Evolutionary conservation across 768 basidiomycete species (phyloP).

Genomic region (Russula olivacea): DNA sequence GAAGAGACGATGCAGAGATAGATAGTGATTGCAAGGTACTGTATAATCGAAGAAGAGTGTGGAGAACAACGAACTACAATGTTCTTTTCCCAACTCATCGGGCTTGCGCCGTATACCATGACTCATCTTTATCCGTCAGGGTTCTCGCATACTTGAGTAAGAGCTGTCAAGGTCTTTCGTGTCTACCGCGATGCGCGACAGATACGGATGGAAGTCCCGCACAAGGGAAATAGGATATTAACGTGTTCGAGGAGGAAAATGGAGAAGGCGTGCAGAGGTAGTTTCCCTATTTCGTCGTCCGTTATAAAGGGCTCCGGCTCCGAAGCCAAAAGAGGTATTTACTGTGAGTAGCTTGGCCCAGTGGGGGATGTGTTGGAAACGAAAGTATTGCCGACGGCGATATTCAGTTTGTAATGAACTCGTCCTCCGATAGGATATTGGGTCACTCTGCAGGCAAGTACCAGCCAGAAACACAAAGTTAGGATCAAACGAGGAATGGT

Average conservation of each 20-base stretch:
- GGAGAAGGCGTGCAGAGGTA: slow-evolving; percentile 47
- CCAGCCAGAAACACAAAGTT: neutral
- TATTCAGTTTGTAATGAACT: slow-evolving; percentile 60
- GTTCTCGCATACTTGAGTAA: slow-evolving; percentile 82
- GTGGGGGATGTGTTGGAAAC: slow-evolving; percentile 36
- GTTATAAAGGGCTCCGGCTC: neutral
- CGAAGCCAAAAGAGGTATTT: slow-evolving; percentile 25
- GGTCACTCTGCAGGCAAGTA: slow-evolving; percentile 5
- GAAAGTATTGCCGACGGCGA: slow-evolving; percentile 73
- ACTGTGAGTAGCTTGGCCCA: slow-evolving; percentile 67
- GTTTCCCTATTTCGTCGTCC: slow-evolving; percentile 54
- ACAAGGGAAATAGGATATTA: slow-evolving; percentile 69
- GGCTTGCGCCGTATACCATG: slow-evolving; percentile 72
- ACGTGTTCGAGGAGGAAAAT: slow-evolving; percentile 28
- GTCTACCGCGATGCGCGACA: slow-evolving; percentile 76
- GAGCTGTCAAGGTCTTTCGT: slow-evolving; percentile 80
- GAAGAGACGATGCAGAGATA: too few species aligned
- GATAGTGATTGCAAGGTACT: too few species aligned
- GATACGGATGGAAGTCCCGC: slow-evolving; percentile 72
- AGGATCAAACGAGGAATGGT: neutral
- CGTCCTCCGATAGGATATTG: slow-evolving; percentile 48
- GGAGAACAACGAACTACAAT: neutral
- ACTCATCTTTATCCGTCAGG: slow-evolving; percentile 57
- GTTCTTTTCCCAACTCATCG: slow-evolving; percentile 28
- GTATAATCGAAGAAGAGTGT: too few species aligned